These are phyloP conservation scores for Chenopodium suecicum DNA, from an alignment of 148 eudicot genomes.

Conservation along the genomic window DNA sequence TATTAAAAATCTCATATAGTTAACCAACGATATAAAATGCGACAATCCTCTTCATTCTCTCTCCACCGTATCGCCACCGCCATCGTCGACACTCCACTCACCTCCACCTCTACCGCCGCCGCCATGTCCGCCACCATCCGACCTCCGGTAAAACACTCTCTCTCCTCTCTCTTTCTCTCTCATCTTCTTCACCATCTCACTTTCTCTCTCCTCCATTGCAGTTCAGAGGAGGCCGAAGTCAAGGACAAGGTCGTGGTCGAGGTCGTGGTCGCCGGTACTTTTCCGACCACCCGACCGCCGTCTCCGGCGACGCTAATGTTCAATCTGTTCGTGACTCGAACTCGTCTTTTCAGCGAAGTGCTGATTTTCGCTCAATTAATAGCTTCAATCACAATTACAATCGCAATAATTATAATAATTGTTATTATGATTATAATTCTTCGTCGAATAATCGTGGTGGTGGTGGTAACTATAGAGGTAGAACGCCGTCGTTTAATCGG, in stretches of 20 bases:
- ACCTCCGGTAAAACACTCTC: not conserved
- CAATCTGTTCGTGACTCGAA: not conserved
- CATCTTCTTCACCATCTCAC: not conserved
- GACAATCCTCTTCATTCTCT: conserved; percentile 28
- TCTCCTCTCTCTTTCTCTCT: not conserved
- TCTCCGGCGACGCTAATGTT: not conserved
- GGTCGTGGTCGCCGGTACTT: not conserved
- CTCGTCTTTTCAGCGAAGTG: not conserved
- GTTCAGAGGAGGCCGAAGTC: not conserved
- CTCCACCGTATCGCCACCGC: conserved; percentile 46
- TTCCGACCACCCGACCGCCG: not conserved
- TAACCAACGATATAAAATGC: conserved; percentile 5
- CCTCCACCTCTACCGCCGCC: conserved; percentile 19
- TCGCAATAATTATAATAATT: too few relatives aligned
- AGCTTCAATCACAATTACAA: not conserved
- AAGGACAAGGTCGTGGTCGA: too few relatives aligned
- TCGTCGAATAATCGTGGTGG: not conserved
- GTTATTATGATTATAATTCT: not conserved
- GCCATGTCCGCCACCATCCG: conserved; percentile 6
- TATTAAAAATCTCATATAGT: too few relatives aligned
- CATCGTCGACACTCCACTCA: conserved; percentile 30
- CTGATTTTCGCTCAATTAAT: not conserved
- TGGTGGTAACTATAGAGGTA: not conserved
- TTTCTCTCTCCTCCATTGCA: not conserved
- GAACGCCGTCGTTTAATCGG: conserved; percentile 15